Evolutionary conservation across 805 yeast genomes (phyloP), one percentile per base, ranked within the genome.

Genomic region (Isabelozyma gotoi): DNA sequence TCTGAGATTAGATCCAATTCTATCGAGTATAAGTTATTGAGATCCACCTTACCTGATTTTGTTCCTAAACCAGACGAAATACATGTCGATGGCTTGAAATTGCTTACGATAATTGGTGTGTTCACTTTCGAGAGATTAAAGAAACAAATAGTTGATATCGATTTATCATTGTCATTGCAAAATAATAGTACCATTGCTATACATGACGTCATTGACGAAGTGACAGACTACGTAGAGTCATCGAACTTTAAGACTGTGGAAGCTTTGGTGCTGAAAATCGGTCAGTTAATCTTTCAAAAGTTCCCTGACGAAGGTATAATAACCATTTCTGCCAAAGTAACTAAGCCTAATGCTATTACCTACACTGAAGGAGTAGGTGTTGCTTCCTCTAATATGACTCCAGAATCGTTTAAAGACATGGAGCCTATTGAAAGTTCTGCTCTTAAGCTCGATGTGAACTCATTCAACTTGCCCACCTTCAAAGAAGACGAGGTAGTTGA

Each of bases 281-380:
- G 88, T 2, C 82, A 81, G 49, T 58, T 80, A 38, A 67, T 84
- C 2, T 67, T 78, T 31, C 71, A 73, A 45, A 60, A 69, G 33
- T 67, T 68, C 18, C 70, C 48, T 2, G 49, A 45, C 11, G 32
- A 42, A 7, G 55, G 51, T 19, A 59, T 80, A 5, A 53, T 60
- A 4, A 55, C 63, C 17, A 78, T 77, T 1, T 54, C 62, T 14
- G 94, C 87, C 0, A 73, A 72, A 19, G 96, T 90, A 0, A 78
- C 82, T 33, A 94, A 94, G 62, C 92, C 96, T 4, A 85, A 88
- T 54, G 98, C 98, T 1, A 80, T 94, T 15, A 84, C 89, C 1
- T 82, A 76, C 57, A 88, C 97, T 0, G 83, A 85, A 33, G 95
- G 92, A 17, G 98, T 96, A 12, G 98, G 97, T 4, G 96, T 92